Evolutionary conservation across 768 basidiomycete species (phyloP).

Genomic region (Obba rivulosa): DNA sequence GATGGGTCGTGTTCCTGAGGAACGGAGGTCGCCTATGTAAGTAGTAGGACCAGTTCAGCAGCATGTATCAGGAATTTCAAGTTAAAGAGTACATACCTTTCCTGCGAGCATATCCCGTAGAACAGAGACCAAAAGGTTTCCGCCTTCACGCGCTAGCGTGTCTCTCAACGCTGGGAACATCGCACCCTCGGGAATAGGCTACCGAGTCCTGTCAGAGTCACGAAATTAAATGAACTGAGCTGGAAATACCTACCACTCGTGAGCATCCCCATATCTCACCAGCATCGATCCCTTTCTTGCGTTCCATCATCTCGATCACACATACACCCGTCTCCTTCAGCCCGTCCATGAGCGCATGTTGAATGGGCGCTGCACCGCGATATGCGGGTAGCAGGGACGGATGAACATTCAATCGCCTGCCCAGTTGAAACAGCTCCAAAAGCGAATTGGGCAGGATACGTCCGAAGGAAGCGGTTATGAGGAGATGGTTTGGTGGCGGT

Average conservation of each 20-base stretch:
- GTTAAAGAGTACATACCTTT: slow-evolving; percentile 13
- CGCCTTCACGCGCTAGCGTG: slow-evolving; percentile 57
- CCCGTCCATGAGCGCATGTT: slow-evolving; percentile 69
- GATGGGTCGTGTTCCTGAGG: slow-evolving; percentile 39
- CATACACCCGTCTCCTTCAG: slow-evolving; percentile 73
- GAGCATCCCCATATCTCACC: slow-evolving; percentile 62
- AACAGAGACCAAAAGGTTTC: slow-evolving; percentile 63
- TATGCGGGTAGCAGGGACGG: slow-evolving; percentile 83
- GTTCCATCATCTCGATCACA: slow-evolving; percentile 70
- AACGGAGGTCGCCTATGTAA: slow-evolving; percentile 39
- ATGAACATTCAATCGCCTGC: slow-evolving; percentile 77
- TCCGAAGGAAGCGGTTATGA: slow-evolving; percentile 89
- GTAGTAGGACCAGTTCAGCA: not conserved
- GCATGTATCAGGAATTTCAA: not conserved
- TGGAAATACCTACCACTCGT: slow-evolving; percentile 41
- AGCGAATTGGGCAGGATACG: slow-evolving; percentile 67
- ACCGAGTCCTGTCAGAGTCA: not conserved
- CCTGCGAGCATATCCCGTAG: slow-evolving; percentile 58
- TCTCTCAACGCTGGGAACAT: slow-evolving; percentile 55
- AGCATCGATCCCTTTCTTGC: slow-evolving; percentile 68
- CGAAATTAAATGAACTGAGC: not conserved
- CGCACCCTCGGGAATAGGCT: slow-evolving; percentile 50
- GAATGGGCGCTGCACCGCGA: slow-evolving; percentile 90
- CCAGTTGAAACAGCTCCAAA: slow-evolving; percentile 54
- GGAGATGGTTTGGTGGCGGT: slow-evolving; percentile 42